These are phyloP conservation scores for Colletotrichum simmondsii DNA, from an alignment of 2,329 filamentous ascomycete species.

Conservation along the genomic window DNA sequence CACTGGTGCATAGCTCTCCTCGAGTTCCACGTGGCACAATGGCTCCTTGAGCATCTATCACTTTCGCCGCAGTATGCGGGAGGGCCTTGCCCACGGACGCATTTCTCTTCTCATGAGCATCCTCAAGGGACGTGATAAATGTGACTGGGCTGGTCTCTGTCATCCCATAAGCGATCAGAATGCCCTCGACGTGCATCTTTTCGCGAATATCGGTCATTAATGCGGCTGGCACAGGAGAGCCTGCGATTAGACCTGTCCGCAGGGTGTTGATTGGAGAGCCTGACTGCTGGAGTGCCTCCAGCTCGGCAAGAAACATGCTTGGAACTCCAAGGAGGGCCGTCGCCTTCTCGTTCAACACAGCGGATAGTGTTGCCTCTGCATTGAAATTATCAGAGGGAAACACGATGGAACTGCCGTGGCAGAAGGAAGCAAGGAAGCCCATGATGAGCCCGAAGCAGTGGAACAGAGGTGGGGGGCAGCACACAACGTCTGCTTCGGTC, in stretches of 20 bases:
- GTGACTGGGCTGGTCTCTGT: constrained; percentile 72
- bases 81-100: constrained; percentile 71
- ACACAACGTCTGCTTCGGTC: not conserved
- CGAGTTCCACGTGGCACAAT: constrained; percentile 64
- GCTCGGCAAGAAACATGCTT: not conserved
- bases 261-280: not conserved
- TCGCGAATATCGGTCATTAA: constrained; percentile 72
- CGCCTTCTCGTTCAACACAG: not conserved
- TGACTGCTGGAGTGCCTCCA: not conserved
- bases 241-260: constrained; percentile 73
- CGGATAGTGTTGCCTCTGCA: not conserved
- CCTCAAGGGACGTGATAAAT: constrained; percentile 74
- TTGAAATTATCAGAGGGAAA: not conserved
- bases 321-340: not conserved
- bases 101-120: constrained; percentile 71
- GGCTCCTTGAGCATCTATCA: constrained; percentile 66
- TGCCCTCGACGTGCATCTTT: constrained; percentile 69
- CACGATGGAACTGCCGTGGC: not conserved
- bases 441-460: not conserved
- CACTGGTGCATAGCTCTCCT: constrained; percentile 73
- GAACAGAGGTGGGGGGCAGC: not conserved
- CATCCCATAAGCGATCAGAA: constrained; percentile 69
- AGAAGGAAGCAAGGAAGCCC: not conserved
- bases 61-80: constrained; percentile 70
- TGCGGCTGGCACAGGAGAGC: constrained; percentile 70